Conservation (phyloP, 2,329 filamentous ascomycete species). For the Pestalotiopsis sp. region DNA sequence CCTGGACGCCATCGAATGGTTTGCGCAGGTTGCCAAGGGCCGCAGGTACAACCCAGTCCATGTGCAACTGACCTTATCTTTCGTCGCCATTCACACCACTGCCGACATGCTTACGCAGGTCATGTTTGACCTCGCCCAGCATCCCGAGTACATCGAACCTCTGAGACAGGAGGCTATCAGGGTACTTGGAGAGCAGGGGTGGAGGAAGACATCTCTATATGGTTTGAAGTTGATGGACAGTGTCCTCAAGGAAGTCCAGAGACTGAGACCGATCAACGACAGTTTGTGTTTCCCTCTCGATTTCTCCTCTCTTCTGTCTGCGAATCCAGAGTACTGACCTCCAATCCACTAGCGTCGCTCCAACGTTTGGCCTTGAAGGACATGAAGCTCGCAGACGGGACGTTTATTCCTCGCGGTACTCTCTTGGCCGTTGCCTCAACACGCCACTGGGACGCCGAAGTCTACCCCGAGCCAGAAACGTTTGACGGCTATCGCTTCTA, state of each 20-base stretch:
- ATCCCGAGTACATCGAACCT: constrained; percentile 23
- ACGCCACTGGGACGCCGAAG: constrained; percentile 18
- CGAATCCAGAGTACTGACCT: neutral
- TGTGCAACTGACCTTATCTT: constrained; percentile 21
- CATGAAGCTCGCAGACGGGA: constrained; percentile 1
- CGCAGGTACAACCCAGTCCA: constrained; percentile 16
- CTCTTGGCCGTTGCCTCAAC: neutral
- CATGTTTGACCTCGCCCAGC: constrained; percentile 22
- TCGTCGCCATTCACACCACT: constrained; percentile 27
- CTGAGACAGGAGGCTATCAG: constrained; percentile 24
- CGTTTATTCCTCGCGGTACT: neutral
- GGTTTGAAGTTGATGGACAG: constrained; percentile 29
- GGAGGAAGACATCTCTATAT: constrained; percentile 24
- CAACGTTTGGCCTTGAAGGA: neutral
- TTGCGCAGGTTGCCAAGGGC: constrained; percentile 2
- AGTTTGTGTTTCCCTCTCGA: constrained; percentile 13
- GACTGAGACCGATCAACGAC: constrained; percentile 23
- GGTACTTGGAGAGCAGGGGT: constrained; percentile 21
- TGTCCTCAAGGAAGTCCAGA: constrained; percentile 28
- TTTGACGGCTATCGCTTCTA: constrained; percentile 10
- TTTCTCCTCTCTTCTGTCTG: neutral
- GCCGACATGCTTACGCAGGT: constrained; percentile 21
- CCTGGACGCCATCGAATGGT: constrained; percentile 25
- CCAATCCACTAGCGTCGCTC: neutral
- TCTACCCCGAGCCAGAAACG: constrained; percentile 20